A percentile compares a stretch with the other conserved stretches of the same genome.
These are phyloP conservation scores for Xylariaceae sp. DNA, from an alignment of 2,329 filamentous ascomycete species.

Conservation along the genomic window DNA sequence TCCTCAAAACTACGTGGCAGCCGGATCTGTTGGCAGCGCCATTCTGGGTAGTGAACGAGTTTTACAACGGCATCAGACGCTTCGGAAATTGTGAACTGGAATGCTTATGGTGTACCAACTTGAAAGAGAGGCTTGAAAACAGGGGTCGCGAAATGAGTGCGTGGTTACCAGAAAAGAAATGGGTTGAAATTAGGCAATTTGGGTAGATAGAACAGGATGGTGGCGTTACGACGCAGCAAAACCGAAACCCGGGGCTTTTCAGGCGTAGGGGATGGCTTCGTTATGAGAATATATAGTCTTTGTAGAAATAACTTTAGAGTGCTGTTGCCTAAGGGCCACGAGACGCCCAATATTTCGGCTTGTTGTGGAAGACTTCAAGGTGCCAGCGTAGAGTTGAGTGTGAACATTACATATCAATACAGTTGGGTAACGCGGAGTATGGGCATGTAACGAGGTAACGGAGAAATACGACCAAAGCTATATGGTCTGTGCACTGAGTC, in stretches of 20 bases:
- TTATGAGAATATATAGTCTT: neutral
- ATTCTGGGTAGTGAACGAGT: slow-evolving; percentile 32
- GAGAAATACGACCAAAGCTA: too few species aligned
- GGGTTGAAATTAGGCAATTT: slow-evolving; percentile 31
- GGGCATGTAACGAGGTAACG: too few species aligned
- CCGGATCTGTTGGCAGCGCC: slow-evolving; percentile 35
- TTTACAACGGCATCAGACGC: slow-evolving; percentile 27
- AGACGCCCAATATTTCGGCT: neutral
- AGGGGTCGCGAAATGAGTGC: slow-evolving; percentile 23
- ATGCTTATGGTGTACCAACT: slow-evolving; percentile 31
- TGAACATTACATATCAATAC: neutral
- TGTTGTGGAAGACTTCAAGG: neutral
- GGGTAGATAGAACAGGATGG: slow-evolving; percentile 19
- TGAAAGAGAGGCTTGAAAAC: slow-evolving; percentile 26
- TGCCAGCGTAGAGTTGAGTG: neutral
- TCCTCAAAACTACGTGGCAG: slow-evolving; percentile 42
- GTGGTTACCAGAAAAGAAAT: slow-evolving; percentile 33
- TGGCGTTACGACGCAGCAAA: slow-evolving; percentile 12
- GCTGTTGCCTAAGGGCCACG: neutral
- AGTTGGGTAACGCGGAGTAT: slow-evolving; percentile 1
- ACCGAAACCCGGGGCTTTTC: neutral
- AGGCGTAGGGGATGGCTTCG: neutral
- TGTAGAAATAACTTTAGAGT: neutral
- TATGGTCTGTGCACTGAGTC: too few species aligned
- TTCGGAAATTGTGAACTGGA: slow-evolving; percentile 32